Evolutionary conservation across 2,329 filamentous ascomycete genomes (phyloP).

Genomic region (Arthrinium phaeospermum): DNA sequence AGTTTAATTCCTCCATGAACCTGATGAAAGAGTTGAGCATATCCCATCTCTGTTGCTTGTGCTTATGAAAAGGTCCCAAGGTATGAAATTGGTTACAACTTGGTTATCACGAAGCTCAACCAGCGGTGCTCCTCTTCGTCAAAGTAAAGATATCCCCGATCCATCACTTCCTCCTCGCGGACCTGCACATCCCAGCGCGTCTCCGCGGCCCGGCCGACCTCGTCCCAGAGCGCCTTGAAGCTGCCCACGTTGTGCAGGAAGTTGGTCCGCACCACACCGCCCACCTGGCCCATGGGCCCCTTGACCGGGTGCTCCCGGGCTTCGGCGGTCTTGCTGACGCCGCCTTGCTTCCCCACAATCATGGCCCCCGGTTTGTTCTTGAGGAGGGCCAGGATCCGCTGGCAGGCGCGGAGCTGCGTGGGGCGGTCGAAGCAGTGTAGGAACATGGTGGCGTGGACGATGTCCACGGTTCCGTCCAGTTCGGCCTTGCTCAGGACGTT

Average conservation of each 20-base stretch:
- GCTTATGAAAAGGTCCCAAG: neutral
- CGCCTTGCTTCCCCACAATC: constrained; percentile 13
- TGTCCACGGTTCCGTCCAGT: neutral
- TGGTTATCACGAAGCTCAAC: constrained; percentile 5
- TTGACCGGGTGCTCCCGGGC: constrained; percentile 8
- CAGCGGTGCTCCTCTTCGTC: constrained; percentile 16
- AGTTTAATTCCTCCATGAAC: neutral
- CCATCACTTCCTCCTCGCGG: neutral
- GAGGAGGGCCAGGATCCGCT: neutral
- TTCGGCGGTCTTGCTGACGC: neutral
- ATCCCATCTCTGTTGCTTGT: neutral
- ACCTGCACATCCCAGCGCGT: neutral
- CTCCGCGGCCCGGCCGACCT: neutral
- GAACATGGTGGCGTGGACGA: constrained; percentile 20
- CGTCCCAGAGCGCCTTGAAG: constrained; percentile 17
- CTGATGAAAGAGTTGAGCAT: too few relatives aligned
- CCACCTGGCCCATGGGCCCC: neutral
- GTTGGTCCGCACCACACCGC: constrained; percentile 13
- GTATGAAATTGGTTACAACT: neutral
- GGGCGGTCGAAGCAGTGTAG: constrained; percentile 19
- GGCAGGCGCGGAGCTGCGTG: neutral
- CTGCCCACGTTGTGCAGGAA: constrained; percentile 17
- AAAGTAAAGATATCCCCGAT: constrained; percentile 6
- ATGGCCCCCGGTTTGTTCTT: neutral
- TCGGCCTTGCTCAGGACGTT: neutral